Evolutionary conservation across 208 protist species (phyloP), one percentile per base, ranked within the genome.

Genomic region (Angomonas deanei): DNA sequence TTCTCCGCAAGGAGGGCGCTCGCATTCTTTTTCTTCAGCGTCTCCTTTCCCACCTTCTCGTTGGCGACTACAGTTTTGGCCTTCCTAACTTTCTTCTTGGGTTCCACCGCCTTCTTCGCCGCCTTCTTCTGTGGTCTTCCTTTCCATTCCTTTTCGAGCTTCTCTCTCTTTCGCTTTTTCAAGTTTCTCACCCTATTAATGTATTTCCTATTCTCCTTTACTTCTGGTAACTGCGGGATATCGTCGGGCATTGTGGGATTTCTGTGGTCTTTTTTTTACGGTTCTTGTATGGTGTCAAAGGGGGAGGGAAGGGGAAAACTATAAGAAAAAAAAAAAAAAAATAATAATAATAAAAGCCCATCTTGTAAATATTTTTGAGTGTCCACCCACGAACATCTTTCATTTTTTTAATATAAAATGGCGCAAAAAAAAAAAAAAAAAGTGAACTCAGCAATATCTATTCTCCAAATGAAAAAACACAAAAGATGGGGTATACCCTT

Each of bases 181-280:
- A 66, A 68, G 46, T 70, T 78, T 72, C 76, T 72, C 59, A 85
- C 59, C 42, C 60, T 74, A 38, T 82, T 79, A 32, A 82, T 73
- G 48, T 78, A 88, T 30, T 78, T 76, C 64, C 86, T 85, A 56
- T 93, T 93, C 26, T 55, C 69, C 34, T 61, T 64, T 50, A 81
- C 38, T 59, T 75, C 70, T 2, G 75, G 75, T 47, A 81, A 65
- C 32, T 74, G 42, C 3, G 42, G 23, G 19, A n/a, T n/a, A n/a
- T n/a, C n/a, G n/a, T n/a, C n/a, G n/a, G n/a, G n/a, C n/a, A n/a
- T n/a, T n/a, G n/a, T n/a, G n/a, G n/a, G n/a, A n/a, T n/a, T n/a
- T n/a, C n/a, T n/a, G n/a, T 42, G 15, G 36, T 42, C 15, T 42
- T 42, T 42, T 42, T 42, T 42, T 42, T 42, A 8, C 15, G 36